Evolutionary conservation across 1,284 basidiomycete species (phyloP), one percentile per base, ranked within the genome.

Genomic region (Boletus smithii): DNA sequence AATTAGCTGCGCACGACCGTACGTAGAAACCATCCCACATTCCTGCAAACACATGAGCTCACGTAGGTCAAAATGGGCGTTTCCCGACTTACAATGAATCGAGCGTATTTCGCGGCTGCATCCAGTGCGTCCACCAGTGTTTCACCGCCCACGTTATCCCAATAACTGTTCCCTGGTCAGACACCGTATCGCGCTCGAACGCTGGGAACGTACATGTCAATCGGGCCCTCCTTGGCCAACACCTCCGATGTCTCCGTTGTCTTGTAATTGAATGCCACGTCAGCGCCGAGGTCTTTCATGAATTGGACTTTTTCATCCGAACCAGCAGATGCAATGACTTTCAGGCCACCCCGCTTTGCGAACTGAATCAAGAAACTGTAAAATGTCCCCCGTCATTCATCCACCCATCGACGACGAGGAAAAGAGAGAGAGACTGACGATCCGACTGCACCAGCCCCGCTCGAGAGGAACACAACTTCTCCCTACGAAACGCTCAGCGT

Each of bases 251-350:
- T 69, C 45, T 49, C 53, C 0, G 58, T 54, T 0, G 53, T 68
- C 54, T 70, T 69, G 53, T 61, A 69, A 53, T 69, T 66, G 60
- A 69, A 69, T 1, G 61, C 65, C 8, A 62, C 54, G 40, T 71
- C 67, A 2, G 62, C 60, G 2, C 68, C 65, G 17, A 69, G 50
- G 9, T 59, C 58, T 42, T 65, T 69, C 49, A 73, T 44, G 36
- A 60, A 73, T 29, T 59, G 50, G 17, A 73, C 68, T 51, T 74
- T 74, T 26, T 67, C 64, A 11, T 72, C 69, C 8, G 65, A 65
- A 27, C 73, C 69, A 11, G 69, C 68, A 1, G 68, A 70, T 7
- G 63, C 67, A 37, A 74, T 67, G 20, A 74, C 68, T 46, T 68
- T 69, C 32, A 70, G 45, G 3, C 71, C 71, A 18, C 67, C 61